These are phyloP conservation scores for Lentinula guzmanii DNA, from an alignment of 768 basidiomycete species.

Conservation along the genomic window DNA sequence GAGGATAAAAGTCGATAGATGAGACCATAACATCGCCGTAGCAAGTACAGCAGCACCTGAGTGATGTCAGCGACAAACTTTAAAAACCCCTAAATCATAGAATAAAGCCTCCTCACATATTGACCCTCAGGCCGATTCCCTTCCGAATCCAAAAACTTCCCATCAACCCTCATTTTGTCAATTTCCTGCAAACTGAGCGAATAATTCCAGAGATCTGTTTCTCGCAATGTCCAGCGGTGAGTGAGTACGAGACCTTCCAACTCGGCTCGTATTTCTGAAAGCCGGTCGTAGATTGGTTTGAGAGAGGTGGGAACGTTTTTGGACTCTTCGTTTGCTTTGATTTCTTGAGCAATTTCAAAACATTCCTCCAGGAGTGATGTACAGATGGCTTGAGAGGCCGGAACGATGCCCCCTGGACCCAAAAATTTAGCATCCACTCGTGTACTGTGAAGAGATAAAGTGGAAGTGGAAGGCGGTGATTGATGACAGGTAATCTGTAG, in stretches of 20 bases:
- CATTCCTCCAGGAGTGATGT: slow-evolving; percentile 93
- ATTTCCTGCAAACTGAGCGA: slow-evolving; percentile 91
- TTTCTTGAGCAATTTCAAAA: slow-evolving; percentile 93
- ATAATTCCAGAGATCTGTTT: slow-evolving; percentile 93
- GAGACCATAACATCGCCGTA: slow-evolving; percentile 92
- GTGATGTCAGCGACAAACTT: background rate
- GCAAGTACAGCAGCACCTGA: slow-evolving; percentile 87
- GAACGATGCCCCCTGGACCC: slow-evolving; percentile 84
- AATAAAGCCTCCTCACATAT: slow-evolving; percentile 56
- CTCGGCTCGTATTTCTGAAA: slow-evolving; percentile 79
- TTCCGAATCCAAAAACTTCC: slow-evolving; percentile 93
- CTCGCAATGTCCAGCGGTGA: slow-evolving; percentile 93
- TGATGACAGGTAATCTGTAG: slow-evolving; percentile 10
- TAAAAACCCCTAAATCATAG: background rate
- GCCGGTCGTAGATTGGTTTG: slow-evolving; percentile 90
- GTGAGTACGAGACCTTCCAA: slow-evolving; percentile 90
- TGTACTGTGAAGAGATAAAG: slow-evolving; percentile 42
- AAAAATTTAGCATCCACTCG: slow-evolving; percentile 96
- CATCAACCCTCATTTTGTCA: slow-evolving; percentile 94
- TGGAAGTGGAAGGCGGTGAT: background rate
- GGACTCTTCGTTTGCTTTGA: slow-evolving; percentile 87
- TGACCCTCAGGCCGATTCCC: slow-evolving; percentile 91
- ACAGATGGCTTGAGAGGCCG: slow-evolving; percentile 86
- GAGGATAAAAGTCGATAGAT: slow-evolving; percentile 92
- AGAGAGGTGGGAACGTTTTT: slow-evolving; percentile 81